Conservation (phyloP, 2,329 filamentous ascomycete species). For the Trichophyton verrucosum region DNA sequence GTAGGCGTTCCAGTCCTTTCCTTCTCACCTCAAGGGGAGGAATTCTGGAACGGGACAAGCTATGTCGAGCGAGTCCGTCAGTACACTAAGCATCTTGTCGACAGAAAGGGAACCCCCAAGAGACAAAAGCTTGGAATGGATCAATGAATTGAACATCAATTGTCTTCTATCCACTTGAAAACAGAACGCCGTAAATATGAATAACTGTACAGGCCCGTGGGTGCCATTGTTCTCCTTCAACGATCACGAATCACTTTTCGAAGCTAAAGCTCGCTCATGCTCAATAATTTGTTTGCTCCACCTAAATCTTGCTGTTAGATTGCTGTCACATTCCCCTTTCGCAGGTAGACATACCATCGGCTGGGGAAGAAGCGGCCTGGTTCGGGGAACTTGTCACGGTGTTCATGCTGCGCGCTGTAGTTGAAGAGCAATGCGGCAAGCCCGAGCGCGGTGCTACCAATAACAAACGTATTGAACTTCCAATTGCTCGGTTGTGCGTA, state of each 20-base stretch:
- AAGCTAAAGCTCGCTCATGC: constrained; percentile 45
- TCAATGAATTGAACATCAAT: constrained; percentile 9
- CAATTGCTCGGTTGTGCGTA: constrained; percentile 91
- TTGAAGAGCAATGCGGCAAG: constrained; percentile 58
- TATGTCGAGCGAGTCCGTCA: constrained; percentile 34
- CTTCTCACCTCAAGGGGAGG: constrained; percentile 21
- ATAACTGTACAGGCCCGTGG: constrained; percentile 1
- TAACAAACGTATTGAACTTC: constrained; percentile 77
- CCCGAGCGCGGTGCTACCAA: constrained; percentile 55
- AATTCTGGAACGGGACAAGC: constrained; percentile 35
- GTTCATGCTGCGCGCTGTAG: constrained; percentile 61
- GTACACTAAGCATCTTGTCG: constrained; percentile 32
- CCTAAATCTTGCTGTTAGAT: constrained; percentile 28
- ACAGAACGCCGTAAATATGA: constrained; percentile 1
- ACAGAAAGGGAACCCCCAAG: constrained; percentile 20
- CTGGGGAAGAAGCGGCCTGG: constrained; percentile 68
- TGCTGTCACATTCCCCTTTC: constrained; percentile 17
- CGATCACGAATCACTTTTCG: constrained; percentile 7
- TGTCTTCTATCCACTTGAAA: constrained; percentile 4
- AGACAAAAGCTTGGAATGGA: background rate
- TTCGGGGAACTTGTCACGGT: constrained; percentile 63
- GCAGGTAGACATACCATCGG: constrained; percentile 51
- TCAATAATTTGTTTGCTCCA: constrained; percentile 63
- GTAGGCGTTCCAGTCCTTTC: constrained; percentile 58
- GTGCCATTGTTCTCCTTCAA: background rate